phyloP scores from a whole-genome alignment of 2,329 filamentous ascomycete species.

The Aspergillus ruber region DNA sequence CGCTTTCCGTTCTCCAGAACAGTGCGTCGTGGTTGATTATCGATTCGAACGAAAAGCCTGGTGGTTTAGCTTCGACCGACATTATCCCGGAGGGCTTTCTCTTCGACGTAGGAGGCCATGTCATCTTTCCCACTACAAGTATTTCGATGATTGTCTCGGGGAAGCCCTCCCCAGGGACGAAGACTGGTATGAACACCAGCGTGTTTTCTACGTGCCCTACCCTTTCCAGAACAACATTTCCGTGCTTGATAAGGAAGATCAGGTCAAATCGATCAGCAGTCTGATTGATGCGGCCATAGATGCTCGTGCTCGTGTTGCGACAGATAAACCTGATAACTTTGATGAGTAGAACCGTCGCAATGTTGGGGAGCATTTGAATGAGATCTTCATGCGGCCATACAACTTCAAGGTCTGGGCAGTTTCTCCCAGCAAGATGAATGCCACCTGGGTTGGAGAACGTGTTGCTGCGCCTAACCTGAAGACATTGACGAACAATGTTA shows the following conservation, averaged over 20 bases:
- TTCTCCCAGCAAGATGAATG: constrained; percentile 99
- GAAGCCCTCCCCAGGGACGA: constrained; percentile 89
- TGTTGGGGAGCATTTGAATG: constrained; percentile 81
- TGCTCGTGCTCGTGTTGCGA: constrained; percentile 64
- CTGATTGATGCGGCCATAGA: constrained; percentile 92
- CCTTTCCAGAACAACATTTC: constrained; percentile 99
- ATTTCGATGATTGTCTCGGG: constrained; percentile 98
- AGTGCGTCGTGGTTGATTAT: constrained; percentile 93
- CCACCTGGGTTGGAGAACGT: constrained; percentile 95
- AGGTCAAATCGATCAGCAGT: constrained; percentile 87
- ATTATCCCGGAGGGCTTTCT: constrained; percentile 93
- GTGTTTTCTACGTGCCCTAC: constrained; percentile 98
- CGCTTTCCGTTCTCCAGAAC: constrained; percentile 51
- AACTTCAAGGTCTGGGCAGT: constrained; percentile 99
- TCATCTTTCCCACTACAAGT: constrained; percentile 99
- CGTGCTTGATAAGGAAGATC: constrained; percentile 93
- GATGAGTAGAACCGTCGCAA: constrained; percentile 95
- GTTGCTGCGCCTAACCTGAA: constrained; percentile 96
- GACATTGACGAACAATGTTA: constrained; percentile 84
- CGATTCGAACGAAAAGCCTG: constrained; percentile 83
- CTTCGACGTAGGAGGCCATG: constrained; percentile 96
- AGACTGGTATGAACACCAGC: constrained; percentile 97
- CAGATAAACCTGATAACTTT: constrained; percentile 87
- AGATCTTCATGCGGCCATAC: constrained; percentile 98
- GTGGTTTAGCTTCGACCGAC: constrained; percentile 93